Evolutionary conservation across 1,284 basidiomycete genomes (phyloP).

Genomic region (Wolfiporia cocos): DNA sequence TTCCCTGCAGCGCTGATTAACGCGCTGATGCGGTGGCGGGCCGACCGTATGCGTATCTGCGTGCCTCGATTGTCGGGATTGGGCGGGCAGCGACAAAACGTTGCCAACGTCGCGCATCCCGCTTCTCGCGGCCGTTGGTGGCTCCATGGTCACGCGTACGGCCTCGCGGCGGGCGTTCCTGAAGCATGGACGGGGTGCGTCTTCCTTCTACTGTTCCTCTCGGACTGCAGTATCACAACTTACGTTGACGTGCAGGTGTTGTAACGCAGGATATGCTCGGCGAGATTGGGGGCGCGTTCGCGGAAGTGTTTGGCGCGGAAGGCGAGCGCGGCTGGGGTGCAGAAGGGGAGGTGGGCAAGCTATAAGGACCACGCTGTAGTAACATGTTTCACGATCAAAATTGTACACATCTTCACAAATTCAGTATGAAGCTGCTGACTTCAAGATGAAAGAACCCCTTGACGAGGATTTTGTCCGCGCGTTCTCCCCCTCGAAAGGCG

Average conservation of each 20-base stretch:
- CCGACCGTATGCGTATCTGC: no score
- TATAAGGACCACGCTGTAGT: background rate
- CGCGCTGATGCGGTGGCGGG: no score
- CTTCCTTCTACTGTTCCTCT: background rate
- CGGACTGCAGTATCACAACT: background rate
- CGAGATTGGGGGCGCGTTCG: conserved; percentile 71
- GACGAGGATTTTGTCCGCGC: no score
- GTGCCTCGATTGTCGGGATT: conserved; percentile 6
- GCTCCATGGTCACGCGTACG: conserved; percentile 82
- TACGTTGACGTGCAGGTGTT: conserved; percentile 40
- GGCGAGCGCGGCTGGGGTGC: conserved; percentile 28
- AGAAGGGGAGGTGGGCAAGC: conserved; percentile 3
- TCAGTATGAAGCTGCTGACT: background rate
- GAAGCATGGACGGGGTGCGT: conserved; percentile 54
- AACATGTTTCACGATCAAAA: no score
- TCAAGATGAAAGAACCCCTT: no score
- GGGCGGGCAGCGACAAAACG: conserved; percentile 36
- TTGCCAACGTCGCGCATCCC: conserved; percentile 64
- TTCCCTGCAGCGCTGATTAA: no score
- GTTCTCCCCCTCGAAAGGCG: no score
- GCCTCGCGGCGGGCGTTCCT: conserved; percentile 74
- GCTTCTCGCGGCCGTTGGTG: conserved; percentile 84
- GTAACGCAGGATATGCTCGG: conserved; percentile 88
- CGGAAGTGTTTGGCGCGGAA: conserved; percentile 62
- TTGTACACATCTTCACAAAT: background rate